A percentile compares a stretch with the other conserved stretches of the same genome.
phyloP scores from a whole-genome alignment of 257 asterid genomes.

The Solanum tarijense region DNA sequence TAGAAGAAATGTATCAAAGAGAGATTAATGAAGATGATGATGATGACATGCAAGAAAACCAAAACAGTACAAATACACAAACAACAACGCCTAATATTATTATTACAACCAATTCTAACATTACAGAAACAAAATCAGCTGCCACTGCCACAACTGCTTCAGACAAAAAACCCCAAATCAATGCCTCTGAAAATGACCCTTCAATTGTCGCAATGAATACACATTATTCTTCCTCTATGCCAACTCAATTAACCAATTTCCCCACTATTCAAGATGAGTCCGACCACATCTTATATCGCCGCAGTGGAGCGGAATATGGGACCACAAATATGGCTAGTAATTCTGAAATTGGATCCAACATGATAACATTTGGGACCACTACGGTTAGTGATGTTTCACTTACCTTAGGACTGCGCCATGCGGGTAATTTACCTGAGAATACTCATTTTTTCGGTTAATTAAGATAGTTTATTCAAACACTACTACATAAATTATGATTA shows the following conservation, averaged over 20 bases:
- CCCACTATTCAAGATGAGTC: slow-evolving; percentile 2
- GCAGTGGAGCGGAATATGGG: background rate
- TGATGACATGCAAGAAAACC: slow-evolving; percentile 13
- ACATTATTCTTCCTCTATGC: slow-evolving; percentile 4
- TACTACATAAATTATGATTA: background rate
- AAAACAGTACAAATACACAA: slow-evolving; percentile 40
- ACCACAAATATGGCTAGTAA: background rate
- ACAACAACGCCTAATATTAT: slow-evolving; percentile 30
- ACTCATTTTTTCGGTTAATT: slow-evolving; percentile 39
- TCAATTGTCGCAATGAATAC: slow-evolving; percentile 47
- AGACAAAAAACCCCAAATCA: slow-evolving; percentile 29
- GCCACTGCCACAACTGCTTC: slow-evolving; percentile 10
- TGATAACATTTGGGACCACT: slow-evolving; percentile 57
- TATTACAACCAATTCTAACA: background rate
- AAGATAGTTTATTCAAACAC: slow-evolving; percentile 28
- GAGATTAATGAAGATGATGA: slow-evolving; percentile 53
- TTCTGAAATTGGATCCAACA: slow-evolving; percentile 32
- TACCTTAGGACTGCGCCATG: slow-evolving; percentile 85
- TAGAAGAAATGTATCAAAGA: slow-evolving; percentile 94
- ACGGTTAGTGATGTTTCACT: slow-evolving; percentile 74
- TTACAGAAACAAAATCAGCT: slow-evolving; percentile 11
- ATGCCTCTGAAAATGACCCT: slow-evolving; percentile 48
- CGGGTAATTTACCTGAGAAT: slow-evolving; percentile 74
- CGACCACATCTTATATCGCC: slow-evolving; percentile 4
- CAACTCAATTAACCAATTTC: background rate